Evolutionary conservation across 495 filamentous ascomycete genomes (phyloP), one percentile per base, ranked within the genome.

Genomic region (Xylaria castorea): DNA sequence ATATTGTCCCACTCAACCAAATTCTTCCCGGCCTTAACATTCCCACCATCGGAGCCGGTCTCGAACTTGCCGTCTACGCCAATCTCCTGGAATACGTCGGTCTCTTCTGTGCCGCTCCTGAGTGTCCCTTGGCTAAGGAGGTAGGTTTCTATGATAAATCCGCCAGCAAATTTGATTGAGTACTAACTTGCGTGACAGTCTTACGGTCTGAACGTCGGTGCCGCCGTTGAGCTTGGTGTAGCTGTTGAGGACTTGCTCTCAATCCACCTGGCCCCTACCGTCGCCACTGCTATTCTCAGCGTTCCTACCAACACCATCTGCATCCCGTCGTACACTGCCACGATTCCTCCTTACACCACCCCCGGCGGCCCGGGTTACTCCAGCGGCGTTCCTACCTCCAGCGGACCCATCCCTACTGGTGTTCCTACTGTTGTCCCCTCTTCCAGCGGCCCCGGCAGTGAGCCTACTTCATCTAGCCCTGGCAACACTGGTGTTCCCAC

Each of bases 41-140:
- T 8, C 78, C 78, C 36, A 60, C 73, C n/a, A 79, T 83, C 51
- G 81, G 82, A 50, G 81, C 82, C 42, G 79, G 80, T 72, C 77
- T 83, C 9, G 80, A 81, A 69, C 75, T 84, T 30, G 80, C 81
- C 38, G 80, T 83, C 63, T 82, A 78, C 68, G 81, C 79, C 66
- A 81, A 85, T 68, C 74, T 85, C 7, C 75, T 83, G 51, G 81
- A 84, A 70, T 85, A 82, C 61, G 76, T 79, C 42, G 83, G 81
- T 72, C 80, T 81, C 46, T 77, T 85, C 71, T 80, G 78, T 60
- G 74, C 71, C 18, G 75, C 76, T n/a, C 74, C 76, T 2, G 22
- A 67, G 20, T 80, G 78, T 70, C 78, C 78, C 58, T 73, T 80
- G 14, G 73, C 75, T 27, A 77, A 75, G 63, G 80, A 83, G 72